phyloP scores from a whole-genome alignment of 805 yeast genomes.

The Candida broadrunensis region DNA sequence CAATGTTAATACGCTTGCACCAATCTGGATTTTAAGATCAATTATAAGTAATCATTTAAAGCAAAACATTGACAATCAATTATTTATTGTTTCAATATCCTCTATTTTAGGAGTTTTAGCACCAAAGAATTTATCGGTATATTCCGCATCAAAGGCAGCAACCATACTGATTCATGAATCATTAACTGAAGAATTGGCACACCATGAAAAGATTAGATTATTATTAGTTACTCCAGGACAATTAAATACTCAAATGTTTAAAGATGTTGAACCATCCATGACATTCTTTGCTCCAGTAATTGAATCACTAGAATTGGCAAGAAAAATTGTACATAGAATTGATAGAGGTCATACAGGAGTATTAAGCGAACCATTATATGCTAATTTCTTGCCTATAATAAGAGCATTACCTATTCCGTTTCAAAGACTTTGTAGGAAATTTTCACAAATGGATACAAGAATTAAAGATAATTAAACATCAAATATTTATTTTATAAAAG shows the following conservation, averaged over 20 bases:
- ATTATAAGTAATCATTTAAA: slow-evolving; percentile 19
- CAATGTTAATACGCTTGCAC: slow-evolving; percentile 31
- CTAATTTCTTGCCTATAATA: slow-evolving; percentile 41
- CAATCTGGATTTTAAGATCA: slow-evolving; percentile 18
- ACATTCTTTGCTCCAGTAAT: slow-evolving; percentile 49
- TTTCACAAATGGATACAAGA: slow-evolving; percentile 37
- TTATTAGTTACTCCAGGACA: slow-evolving; percentile 52
- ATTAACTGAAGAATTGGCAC: slow-evolving; percentile 34
- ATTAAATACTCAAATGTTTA: slow-evolving; percentile 46
- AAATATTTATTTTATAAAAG: background rate
- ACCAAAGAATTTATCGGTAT: slow-evolving; percentile 45
- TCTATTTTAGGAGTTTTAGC: slow-evolving; percentile 49
- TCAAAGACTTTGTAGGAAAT: slow-evolving; percentile 32
- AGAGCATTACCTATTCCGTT: slow-evolving; percentile 39
- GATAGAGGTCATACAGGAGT: slow-evolving; percentile 40
- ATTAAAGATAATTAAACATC: slow-evolving; percentile 12
- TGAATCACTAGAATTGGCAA: slow-evolving; percentile 34
- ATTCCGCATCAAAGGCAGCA: slow-evolving; percentile 51
- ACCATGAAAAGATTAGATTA: slow-evolving; percentile 21
- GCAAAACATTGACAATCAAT: slow-evolving; percentile 2
- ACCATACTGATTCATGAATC: slow-evolving; percentile 44
- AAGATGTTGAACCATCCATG: slow-evolving; percentile 39
- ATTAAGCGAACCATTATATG: slow-evolving; percentile 46
- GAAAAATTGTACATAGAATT: slow-evolving; percentile 27
- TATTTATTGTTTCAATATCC: slow-evolving; percentile 42